These are phyloP conservation scores for Monosporascus sp. DNA, from an alignment of 2,329 filamentous ascomycete species.

Conservation along the genomic window DNA sequence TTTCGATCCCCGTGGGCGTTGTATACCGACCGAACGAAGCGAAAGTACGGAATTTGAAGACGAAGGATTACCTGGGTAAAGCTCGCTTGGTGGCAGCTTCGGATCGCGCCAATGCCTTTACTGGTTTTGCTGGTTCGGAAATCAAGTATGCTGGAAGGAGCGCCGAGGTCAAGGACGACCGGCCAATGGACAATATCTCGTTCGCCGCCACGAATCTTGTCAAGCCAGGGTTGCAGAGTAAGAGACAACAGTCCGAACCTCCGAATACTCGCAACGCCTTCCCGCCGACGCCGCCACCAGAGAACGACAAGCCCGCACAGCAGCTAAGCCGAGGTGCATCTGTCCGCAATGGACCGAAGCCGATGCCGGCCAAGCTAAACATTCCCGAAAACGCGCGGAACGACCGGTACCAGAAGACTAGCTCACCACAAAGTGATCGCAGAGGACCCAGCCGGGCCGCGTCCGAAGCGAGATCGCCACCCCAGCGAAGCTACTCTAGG, in stretches of 20 bases:
- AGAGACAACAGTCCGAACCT: slow-evolving; percentile 80
- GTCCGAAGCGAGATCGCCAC: slow-evolving; percentile 42
- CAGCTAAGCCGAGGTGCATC: slow-evolving; percentile 51
- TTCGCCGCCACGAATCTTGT: slow-evolving; percentile 92
- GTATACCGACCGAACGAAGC: slow-evolving; percentile 94
- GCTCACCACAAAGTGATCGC: slow-evolving; percentile 37
- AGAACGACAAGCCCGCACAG: slow-evolving; percentile 61
- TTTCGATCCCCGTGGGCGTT: slow-evolving; percentile 94
- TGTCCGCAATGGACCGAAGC: slow-evolving; percentile 57
- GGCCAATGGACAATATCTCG: slow-evolving; percentile 77
- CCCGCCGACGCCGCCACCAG: slow-evolving; percentile 96
- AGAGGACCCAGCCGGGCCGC: slow-evolving; percentile 30
- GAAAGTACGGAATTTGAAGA: slow-evolving; percentile 96
- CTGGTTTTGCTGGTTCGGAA: slow-evolving; percentile 73
- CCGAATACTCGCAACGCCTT: slow-evolving; percentile 76
- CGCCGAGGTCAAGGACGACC: slow-evolving; percentile 65
- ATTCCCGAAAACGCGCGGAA: slow-evolving; percentile 51
- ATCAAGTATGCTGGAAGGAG: slow-evolving; percentile 62
- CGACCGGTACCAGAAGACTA: slow-evolving; percentile 50
- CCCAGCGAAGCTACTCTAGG: slow-evolving; percentile 39
- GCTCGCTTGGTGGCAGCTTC: slow-evolving; percentile 88
- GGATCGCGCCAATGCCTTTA: slow-evolving; percentile 74
- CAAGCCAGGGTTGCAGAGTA: slow-evolving; percentile 74
- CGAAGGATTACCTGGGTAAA: slow-evolving; percentile 96
- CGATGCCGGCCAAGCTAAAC: slow-evolving; percentile 57